Evolutionary conservation across 2,329 filamentous ascomycete species (phyloP).

Genomic region (Thermothelomyces thermophilus): DNA sequence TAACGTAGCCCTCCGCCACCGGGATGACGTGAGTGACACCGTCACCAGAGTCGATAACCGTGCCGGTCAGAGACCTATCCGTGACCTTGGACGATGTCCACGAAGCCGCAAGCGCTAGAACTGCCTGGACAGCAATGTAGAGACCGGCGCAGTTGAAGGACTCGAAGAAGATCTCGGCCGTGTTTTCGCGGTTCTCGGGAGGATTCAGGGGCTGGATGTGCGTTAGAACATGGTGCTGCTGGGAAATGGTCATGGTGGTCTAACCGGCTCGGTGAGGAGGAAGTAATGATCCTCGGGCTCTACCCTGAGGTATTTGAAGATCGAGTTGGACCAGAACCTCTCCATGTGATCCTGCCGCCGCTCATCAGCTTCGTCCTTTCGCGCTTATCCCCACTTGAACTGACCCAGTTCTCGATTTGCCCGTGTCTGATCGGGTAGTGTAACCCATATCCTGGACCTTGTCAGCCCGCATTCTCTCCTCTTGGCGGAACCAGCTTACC

Average conservation of each 20-base stretch:
- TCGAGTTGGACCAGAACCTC: slow-evolving; percentile 99
- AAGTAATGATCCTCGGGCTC: slow-evolving; percentile 99
- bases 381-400: slow-evolving; percentile 23
- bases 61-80: slow-evolving; percentile 91
- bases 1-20: slow-evolving; percentile 97
- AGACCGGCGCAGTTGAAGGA: slow-evolving; percentile 99
- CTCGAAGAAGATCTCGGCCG: slow-evolving; percentile 99
- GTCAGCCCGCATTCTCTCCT: slow-evolving; percentile 13
- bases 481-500: slow-evolving; percentile 2
- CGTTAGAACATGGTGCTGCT: slow-evolving; percentile 12
- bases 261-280: slow-evolving; percentile 87
- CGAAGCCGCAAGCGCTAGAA: slow-evolving; percentile 90
- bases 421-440: slow-evolving; percentile 97
- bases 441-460: slow-evolving; percentile 70
- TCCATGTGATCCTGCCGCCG: slow-evolving; percentile 85
- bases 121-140: slow-evolving; percentile 97
- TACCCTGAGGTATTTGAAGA: slow-evolving; percentile 98
- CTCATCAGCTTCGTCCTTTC: background rate
- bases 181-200: slow-evolving; percentile 97
- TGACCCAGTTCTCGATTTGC: slow-evolving; percentile 97
- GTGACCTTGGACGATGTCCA: slow-evolving; percentile 99
- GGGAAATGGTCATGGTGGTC: background rate
- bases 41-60: slow-evolving; percentile 96
- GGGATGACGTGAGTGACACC: slow-evolving; percentile 99
- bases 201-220: slow-evolving; percentile 79